A percentile compares a stretch with the other conserved stretches of the same genome.
Conservation (phyloP, 768 basidiomycete genomes). For the Paxillus involutus region DNA sequence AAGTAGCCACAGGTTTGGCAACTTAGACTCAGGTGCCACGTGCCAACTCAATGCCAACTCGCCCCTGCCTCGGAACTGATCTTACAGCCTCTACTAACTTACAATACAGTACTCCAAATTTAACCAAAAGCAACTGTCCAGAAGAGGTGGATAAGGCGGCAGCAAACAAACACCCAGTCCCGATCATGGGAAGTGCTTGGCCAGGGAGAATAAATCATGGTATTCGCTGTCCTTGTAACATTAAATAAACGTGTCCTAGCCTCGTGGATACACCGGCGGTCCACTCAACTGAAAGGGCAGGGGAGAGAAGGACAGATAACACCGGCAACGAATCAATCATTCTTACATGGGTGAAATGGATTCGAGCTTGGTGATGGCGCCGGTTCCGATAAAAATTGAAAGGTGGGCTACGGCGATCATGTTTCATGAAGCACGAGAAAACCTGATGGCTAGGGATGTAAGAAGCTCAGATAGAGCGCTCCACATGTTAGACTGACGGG, state of each 20-base stretch:
- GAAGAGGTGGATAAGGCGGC: constrained; percentile 4
- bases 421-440: constrained; percentile 33
- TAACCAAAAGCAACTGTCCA: constrained; percentile 5
- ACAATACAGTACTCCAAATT: not conserved
- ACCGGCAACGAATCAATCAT: constrained; percentile 32
- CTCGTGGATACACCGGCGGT: constrained; percentile 28
- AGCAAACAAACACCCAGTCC: constrained; percentile 17
- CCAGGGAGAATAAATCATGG: constrained; percentile 9
- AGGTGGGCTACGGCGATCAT: constrained; percentile 30
- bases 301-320: constrained; percentile 22
- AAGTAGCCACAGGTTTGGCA: too few relatives aligned
- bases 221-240: constrained; percentile 21
- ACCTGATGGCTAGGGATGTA: constrained; percentile 31
- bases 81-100: not conserved
- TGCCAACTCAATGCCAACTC: too few relatives aligned
- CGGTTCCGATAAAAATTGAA: constrained; percentile 34
- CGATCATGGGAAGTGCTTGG: constrained; percentile 26
- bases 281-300: constrained; percentile 14
- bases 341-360: constrained; percentile 20
- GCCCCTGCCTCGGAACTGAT: constrained; percentile 2
- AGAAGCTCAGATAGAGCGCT: constrained; percentile 14
- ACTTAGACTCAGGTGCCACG: too few relatives aligned
- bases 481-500: constrained; percentile 24
- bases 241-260: constrained; percentile 35
- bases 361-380: constrained; percentile 22